A percentile compares a stretch with the other conserved stretches of the same genome.
These are phyloP conservation scores for Coelastrella sp. DNA, from an alignment of 139 green algal species.

Conservation along the genomic window DNA sequence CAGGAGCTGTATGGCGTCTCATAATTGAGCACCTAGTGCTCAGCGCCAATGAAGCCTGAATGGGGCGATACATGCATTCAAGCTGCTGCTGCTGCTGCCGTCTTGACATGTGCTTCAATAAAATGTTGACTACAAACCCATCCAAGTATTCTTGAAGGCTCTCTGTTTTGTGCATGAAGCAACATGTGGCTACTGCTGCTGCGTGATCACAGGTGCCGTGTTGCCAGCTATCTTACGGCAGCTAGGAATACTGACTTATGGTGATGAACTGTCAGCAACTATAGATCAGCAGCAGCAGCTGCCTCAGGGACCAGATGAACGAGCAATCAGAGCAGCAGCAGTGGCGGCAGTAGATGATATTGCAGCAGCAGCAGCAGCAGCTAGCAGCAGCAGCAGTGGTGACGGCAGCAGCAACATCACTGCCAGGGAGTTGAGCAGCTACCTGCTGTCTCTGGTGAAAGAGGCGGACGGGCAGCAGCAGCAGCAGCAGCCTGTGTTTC, in stretches of 20 bases:
- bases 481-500: not conserved
- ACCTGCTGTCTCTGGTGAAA: conserved; percentile 4
- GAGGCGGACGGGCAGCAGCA: conserved; percentile 7
- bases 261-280: not conserved
- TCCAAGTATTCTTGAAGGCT: too few relatives aligned
- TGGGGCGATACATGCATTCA: too few relatives aligned
- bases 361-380: conserved; percentile 18
- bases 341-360: conserved; percentile 38
- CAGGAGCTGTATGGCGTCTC: too few relatives aligned
- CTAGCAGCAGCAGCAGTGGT: conserved; percentile 18
- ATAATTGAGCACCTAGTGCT: too few relatives aligned
- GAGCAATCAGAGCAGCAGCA: conserved; percentile 25
- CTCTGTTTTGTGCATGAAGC: too few relatives aligned
- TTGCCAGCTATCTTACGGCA: conserved; percentile 8
- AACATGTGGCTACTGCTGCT: not conserved
- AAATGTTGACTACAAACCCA: too few relatives aligned
- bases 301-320: conserved; percentile 4
- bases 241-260: conserved; percentile 12
- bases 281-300: conserved; percentile 14
- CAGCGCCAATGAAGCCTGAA: too few relatives aligned
- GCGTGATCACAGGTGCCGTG: conserved; percentile 16
- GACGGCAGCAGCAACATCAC: not conserved
- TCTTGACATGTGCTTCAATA: too few relatives aligned
- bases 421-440: conserved; percentile 16
- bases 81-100: too few relatives aligned